Evolutionary conservation across 768 basidiomycete species (phyloP).

Genomic region (button mushroom (Agaricus bisporus)): DNA sequence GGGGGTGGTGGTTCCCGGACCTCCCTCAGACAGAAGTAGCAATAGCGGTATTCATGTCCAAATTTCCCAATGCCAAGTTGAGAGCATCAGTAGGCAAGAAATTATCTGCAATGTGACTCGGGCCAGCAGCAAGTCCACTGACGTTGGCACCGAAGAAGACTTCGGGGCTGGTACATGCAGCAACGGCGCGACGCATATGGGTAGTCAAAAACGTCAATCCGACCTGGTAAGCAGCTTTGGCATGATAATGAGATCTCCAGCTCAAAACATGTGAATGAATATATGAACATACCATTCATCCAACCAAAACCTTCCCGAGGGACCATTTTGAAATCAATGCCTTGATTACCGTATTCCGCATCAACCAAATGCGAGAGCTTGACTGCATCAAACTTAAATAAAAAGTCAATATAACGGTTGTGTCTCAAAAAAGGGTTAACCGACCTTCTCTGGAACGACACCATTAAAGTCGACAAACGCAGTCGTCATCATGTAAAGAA

Average conservation of each 20-base stretch:
- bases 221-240: constrained; percentile 87
- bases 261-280: too few species aligned
- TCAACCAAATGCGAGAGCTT: constrained; percentile 93
- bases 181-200: constrained; percentile 93
- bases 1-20: too few species aligned
- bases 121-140: constrained; percentile 22
- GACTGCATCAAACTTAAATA: constrained; percentile 86
- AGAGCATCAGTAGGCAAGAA: constrained; percentile 47
- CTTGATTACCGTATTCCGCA: constrained; percentile 95
- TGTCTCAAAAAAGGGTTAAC: constrained; percentile 6
- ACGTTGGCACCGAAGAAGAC: constrained; percentile 67
- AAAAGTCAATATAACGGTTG: constrained; percentile 6
- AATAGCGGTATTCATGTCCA: constrained; percentile 24
- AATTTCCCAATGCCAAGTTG: constrained; percentile 56
- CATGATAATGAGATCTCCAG: constrained; percentile 1
- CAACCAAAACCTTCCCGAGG: constrained; percentile 97
- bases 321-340: constrained; percentile 96
- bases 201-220: constrained; percentile 91
- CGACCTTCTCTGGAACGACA: constrained; percentile 94
- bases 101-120: constrained; percentile 30
- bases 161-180: constrained; percentile 91
- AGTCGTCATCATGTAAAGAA: constrained; percentile 98
- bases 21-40: neutral
- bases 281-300: constrained; percentile 76
- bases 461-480: constrained; percentile 97